Evolutionary conservation across 2,329 filamentous ascomycete species (phyloP).

Genomic region (Colletotrichum filicis): DNA sequence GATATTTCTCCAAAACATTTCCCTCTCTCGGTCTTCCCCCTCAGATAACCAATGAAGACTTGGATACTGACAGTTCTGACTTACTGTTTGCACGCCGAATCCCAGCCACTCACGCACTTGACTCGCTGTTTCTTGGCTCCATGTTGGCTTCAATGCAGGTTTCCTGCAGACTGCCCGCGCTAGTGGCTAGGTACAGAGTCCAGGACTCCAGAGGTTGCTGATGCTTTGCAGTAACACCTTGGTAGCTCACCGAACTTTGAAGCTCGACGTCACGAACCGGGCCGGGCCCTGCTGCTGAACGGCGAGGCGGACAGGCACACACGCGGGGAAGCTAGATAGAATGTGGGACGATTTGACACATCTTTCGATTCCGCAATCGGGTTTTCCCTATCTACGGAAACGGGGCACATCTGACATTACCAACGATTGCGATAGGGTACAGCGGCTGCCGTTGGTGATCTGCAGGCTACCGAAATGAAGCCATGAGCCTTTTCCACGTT

Average conservation of each 20-base stretch:
- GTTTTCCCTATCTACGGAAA: background rate
- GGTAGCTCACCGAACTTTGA: too few relatives aligned
- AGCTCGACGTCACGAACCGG: background rate
- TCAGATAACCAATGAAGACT: background rate
- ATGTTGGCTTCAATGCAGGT: background rate
- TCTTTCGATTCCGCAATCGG: background rate
- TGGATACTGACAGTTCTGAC: too few relatives aligned
- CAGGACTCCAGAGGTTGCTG: background rate
- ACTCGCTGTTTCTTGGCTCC: background rate
- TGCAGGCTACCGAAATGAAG: constrained; percentile 9
- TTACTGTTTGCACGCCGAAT: background rate
- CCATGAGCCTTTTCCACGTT: background rate
- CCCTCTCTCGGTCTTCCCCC: background rate
- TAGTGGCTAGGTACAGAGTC: background rate
- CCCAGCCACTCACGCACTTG: background rate
- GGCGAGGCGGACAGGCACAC: background rate
- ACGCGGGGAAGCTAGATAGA: background rate
- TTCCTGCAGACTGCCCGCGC: background rate
- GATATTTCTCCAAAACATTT: background rate
- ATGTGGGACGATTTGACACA: too few relatives aligned
- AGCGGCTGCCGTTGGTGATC: background rate
- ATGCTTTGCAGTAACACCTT: background rate
- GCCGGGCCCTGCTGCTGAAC: background rate
- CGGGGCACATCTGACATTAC: background rate
- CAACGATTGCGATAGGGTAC: background rate